Conservation (phyloP, 768 basidiomycete genomes). For the Russula emetica region DNA sequence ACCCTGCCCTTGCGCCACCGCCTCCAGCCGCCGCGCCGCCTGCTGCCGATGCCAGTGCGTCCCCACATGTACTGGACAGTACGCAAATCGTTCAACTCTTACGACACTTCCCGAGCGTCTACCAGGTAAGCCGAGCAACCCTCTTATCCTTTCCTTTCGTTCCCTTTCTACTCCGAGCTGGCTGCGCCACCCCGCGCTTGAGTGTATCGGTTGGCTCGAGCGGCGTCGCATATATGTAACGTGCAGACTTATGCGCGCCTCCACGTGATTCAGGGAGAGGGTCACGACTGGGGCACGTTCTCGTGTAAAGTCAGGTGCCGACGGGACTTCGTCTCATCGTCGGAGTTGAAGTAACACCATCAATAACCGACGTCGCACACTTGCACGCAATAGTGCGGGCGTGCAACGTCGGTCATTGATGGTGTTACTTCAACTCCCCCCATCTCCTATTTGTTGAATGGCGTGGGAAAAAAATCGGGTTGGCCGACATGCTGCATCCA, state of each 20-base stretch:
- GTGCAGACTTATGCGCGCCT: slow-evolving; percentile 6
- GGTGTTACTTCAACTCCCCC: neutral
- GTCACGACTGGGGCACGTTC: slow-evolving; percentile 29
- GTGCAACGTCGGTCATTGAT: neutral
- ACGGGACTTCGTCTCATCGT: neutral
- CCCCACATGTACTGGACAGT: slow-evolving; percentile 16
- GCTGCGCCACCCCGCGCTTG: neutral
- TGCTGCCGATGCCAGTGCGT: slow-evolving; percentile 4
- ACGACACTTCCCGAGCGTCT: slow-evolving; percentile 23
- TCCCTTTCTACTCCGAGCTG: neutral
- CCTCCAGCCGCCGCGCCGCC: slow-evolving; percentile 2
- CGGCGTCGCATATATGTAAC: slow-evolving; percentile 1
- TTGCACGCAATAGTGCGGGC: neutral
- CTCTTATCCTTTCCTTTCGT: neutral
- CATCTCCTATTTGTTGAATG: slow-evolving; percentile 15
- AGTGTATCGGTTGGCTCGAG: neutral
- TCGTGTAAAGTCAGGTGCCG: slow-evolving; percentile 27
- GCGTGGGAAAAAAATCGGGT: slow-evolving; percentile 18
- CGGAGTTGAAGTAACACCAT: neutral
- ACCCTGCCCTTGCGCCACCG: slow-evolving; percentile 15
- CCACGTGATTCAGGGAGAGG: slow-evolving; percentile 25
- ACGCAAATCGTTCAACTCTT: slow-evolving; percentile 23
- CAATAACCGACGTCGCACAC: no score
- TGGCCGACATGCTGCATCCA: neutral
- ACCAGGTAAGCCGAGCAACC: slow-evolving; percentile 16